Evolutionary conservation across 768 basidiomycete genomes (phyloP).

Genomic region (Sporobolomyces roseus): DNA sequence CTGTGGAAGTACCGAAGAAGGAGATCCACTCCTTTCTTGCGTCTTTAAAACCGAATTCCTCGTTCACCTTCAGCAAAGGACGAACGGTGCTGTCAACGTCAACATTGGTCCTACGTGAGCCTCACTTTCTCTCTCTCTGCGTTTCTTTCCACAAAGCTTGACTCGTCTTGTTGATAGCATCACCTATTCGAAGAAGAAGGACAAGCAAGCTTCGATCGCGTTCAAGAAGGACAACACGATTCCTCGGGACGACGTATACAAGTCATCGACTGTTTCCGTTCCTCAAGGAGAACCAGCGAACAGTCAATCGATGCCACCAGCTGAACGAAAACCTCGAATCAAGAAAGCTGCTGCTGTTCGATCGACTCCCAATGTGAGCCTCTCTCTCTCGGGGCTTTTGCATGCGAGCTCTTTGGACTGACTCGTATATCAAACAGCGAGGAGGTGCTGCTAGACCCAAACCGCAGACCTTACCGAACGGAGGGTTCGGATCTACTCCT

Average conservation of each 20-base stretch:
- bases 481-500: conserved; percentile 35
- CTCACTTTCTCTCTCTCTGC: neutral
- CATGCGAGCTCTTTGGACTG: no score
- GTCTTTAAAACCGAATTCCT: conserved; percentile 94
- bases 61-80: conserved; percentile 73
- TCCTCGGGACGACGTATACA: conserved; percentile 74
- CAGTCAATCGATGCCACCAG: conserved; percentile 78
- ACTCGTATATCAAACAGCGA: no score
- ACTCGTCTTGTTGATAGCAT: conserved; percentile 57
- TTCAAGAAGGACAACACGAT: conserved; percentile 85
- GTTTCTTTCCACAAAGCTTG: no score
- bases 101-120: conserved; percentile 72
- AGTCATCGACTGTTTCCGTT: conserved; percentile 85
- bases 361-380: conserved; percentile 19
- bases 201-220: conserved; percentile 81
- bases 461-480: conserved; percentile 27
- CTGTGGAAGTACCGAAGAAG: conserved; percentile 75
- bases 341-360: conserved; percentile 30
- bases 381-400: no score
- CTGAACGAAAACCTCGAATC: conserved; percentile 67
- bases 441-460: conserved; percentile 51
- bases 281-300: conserved; percentile 77
- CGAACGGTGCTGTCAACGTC: conserved; percentile 69
- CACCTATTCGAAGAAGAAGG: conserved; percentile 93
- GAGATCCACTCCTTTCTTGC: conserved; percentile 85